These are phyloP conservation scores for Cutaneotrichosporon dermatis DNA, from an alignment of 1,284 basidiomycete species.

Conservation along the genomic window DNA sequence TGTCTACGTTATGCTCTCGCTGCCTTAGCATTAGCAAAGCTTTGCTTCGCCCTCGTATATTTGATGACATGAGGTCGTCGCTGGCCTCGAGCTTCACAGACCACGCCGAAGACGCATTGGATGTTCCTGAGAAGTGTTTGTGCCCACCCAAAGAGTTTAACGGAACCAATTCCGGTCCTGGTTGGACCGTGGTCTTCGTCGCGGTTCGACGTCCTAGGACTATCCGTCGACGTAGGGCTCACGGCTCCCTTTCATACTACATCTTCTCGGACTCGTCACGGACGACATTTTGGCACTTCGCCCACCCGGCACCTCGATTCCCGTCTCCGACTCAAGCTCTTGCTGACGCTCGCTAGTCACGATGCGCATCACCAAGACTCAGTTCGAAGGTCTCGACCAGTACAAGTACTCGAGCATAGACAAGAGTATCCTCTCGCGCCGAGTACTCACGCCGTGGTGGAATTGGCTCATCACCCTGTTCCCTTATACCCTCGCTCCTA, in stretches of 20 bases:
- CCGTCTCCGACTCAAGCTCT: neutral
- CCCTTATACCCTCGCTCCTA: constrained; percentile 83
- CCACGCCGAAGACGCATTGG: too few relatives aligned
- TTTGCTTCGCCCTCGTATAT: too few relatives aligned
- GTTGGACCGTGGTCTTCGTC: too few relatives aligned
- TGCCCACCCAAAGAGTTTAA: too few relatives aligned
- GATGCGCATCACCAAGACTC: constrained; percentile 47
- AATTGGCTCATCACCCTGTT: constrained; percentile 88
- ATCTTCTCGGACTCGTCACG: neutral
- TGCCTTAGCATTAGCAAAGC: too few relatives aligned
- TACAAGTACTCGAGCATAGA: constrained; percentile 59
- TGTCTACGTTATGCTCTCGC: too few relatives aligned
- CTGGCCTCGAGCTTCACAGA: too few relatives aligned
- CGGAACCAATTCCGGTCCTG: too few relatives aligned
- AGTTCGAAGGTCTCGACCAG: constrained; percentile 52
- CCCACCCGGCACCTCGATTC: neutral
- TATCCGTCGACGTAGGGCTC: too few relatives aligned
- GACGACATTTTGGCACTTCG: constrained; percentile 3
- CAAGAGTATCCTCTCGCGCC: constrained; percentile 50
- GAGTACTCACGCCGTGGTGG: constrained; percentile 85
- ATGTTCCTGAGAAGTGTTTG: too few relatives aligned
- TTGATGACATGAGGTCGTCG: too few relatives aligned
- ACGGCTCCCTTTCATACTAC: neutral
- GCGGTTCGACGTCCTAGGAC: too few relatives aligned
- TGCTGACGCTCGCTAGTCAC: constrained; percentile 4